Conservation (phyloP, 768 basidiomycete genomes). For the Pleurotus cornucopiae region DNA sequence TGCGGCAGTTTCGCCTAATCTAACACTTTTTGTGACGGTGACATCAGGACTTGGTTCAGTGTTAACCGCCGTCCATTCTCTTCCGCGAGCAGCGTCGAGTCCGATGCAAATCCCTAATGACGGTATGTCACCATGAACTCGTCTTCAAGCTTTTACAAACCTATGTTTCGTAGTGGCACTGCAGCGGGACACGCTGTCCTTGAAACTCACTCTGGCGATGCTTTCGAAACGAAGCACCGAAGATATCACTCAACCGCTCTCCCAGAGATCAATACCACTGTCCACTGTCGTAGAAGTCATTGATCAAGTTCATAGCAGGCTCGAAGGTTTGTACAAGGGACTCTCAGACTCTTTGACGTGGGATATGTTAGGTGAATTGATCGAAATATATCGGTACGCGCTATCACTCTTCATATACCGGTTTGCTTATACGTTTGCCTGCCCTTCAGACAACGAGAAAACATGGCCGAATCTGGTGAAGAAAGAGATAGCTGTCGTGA, state of each 20-base stretch:
- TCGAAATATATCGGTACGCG: constrained; percentile 49
- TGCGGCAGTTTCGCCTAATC: constrained; percentile 55
- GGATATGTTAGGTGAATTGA: constrained; percentile 37
- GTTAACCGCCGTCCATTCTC: constrained; percentile 36
- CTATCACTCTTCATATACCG: constrained; percentile 24
- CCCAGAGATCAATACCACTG: constrained; percentile 34
- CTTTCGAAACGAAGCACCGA: constrained; percentile 47
- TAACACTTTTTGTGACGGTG: constrained; percentile 48
- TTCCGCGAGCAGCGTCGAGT: constrained; percentile 33
- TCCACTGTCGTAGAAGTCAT: constrained; percentile 44
- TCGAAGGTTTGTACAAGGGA: constrained; percentile 41
- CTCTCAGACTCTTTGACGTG: constrained; percentile 33
- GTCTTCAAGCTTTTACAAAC: not conserved
- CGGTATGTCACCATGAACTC: not conserved
- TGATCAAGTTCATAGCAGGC: constrained; percentile 36
- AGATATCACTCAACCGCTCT: constrained; percentile 58
- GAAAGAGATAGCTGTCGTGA: constrained; percentile 27
- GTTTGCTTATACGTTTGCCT: constrained; percentile 10
- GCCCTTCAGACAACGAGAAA: too few relatives aligned
- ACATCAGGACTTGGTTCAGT: constrained; percentile 38
- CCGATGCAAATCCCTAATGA: not conserved
- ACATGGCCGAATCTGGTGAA: constrained; percentile 29
- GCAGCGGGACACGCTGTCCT: constrained; percentile 15
- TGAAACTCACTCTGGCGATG: constrained; percentile 36
- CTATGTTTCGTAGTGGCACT: not conserved